Evolutionary conservation across 352 stramenopile species (phyloP).

Genomic region (Thalassiosira ordinaria): DNA sequence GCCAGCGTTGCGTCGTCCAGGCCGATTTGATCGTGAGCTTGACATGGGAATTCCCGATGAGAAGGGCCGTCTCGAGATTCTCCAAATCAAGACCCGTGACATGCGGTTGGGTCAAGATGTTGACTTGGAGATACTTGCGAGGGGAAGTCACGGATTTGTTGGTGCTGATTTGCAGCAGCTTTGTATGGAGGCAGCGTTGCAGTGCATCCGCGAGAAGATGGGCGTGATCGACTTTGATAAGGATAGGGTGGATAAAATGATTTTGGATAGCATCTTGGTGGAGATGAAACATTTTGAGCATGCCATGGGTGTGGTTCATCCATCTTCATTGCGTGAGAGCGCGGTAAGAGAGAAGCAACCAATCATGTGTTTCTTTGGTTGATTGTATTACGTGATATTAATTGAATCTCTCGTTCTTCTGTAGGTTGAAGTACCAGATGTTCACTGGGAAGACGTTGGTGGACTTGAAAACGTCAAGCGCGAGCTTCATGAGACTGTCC

Average conservation of each 20-base stretch:
- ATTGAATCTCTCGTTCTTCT: too few relatives aligned
- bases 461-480: slow-evolving; percentile 98
- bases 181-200: slow-evolving; percentile 97
- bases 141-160: slow-evolving; percentile 99
- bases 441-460: slow-evolving; percentile 99
- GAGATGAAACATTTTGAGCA: slow-evolving; percentile 99
- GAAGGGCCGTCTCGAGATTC: slow-evolving; percentile 98
- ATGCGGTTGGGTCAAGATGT: slow-evolving; percentile 99
- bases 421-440: slow-evolving; percentile 98
- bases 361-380: too few relatives aligned
- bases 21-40: slow-evolving; percentile 99
- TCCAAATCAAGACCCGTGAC: slow-evolving; percentile 99
- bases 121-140: slow-evolving; percentile 96
- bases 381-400: too few relatives aligned
- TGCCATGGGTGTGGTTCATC: slow-evolving; percentile 97
- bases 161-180: slow-evolving; percentile 98
- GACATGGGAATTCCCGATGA: slow-evolving; percentile 99
- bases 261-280: slow-evolving; percentile 98
- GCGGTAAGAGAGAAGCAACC: too few relatives aligned
- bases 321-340: slow-evolving; percentile 98
- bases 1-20: slow-evolving; percentile 96
- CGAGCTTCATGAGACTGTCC: slow-evolving; percentile 98
- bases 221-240: slow-evolving; percentile 99
- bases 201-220: slow-evolving; percentile 99
- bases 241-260: slow-evolving; percentile 98